Conservation (phyloP, 2,329 filamentous ascomycete genomes). For the Ophiocordyceps australis region DNA sequence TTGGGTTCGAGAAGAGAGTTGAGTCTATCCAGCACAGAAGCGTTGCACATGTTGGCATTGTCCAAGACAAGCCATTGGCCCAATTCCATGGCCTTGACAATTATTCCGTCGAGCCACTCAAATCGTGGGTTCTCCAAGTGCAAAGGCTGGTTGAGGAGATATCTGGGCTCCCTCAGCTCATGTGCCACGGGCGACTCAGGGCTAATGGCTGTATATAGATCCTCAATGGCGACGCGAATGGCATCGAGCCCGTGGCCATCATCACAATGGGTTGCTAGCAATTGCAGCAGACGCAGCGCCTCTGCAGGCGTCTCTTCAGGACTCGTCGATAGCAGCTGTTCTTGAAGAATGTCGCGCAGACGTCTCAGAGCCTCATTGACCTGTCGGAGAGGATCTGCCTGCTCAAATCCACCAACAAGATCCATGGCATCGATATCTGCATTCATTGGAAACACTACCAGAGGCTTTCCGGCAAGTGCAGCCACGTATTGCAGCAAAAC, state of each 20-base stretch:
- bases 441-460: slow-evolving; percentile 79
- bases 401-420: slow-evolving; percentile 90
- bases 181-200: too few species aligned
- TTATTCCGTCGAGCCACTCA: slow-evolving; percentile 87
- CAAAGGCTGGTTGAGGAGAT: slow-evolving; percentile 30
- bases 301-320: slow-evolving; percentile 25
- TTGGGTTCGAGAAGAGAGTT: slow-evolving; percentile 90
- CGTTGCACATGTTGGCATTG: slow-evolving; percentile 92
- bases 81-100: slow-evolving; percentile 70
- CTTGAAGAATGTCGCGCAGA: slow-evolving; percentile 32
- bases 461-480: slow-evolving; percentile 53
- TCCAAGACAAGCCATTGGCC: slow-evolving; percentile 91
- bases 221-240: slow-evolving; percentile 19
- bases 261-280: slow-evolving; percentile 23
- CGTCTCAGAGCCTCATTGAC: slow-evolving; percentile 36
- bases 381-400: slow-evolving; percentile 66
- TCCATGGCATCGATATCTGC: slow-evolving; percentile 95
- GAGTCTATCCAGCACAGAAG: slow-evolving; percentile 81
- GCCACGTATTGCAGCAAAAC: slow-evolving; percentile 64
- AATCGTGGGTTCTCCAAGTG: slow-evolving; percentile 63
- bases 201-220: too few species aligned
- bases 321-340: slow-evolving; percentile 26
- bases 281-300: slow-evolving; percentile 30
- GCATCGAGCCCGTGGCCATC: slow-evolving; percentile 17
- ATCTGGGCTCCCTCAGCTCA: too few species aligned